Evolutionary conservation across 805 yeast species (phyloP).

Genomic region (Metschnikowia colocasiae): DNA sequence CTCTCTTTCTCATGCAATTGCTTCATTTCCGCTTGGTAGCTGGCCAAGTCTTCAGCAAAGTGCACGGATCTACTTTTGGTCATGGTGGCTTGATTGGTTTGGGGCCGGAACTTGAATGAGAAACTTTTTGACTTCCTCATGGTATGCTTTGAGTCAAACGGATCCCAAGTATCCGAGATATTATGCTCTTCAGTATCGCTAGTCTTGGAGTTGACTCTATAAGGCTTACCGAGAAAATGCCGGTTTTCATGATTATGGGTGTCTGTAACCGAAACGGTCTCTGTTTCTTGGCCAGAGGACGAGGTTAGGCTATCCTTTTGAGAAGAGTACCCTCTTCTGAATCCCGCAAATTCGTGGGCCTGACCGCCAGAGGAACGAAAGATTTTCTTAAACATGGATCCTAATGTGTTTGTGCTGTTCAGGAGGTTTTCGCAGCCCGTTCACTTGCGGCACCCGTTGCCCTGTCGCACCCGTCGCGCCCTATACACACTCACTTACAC

Average conservation of each 20-base stretch:
- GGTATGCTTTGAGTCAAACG: constrained; percentile 11
- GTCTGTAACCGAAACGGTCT: constrained; percentile 7
- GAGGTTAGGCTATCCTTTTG: background rate
- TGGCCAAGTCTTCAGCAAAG: constrained; percentile 15
- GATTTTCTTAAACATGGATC: constrained; percentile 14
- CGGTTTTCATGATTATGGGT: constrained; percentile 12
- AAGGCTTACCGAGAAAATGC: constrained; percentile 11
- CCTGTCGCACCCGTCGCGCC: constrained; percentile 1
- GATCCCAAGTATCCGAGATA: constrained; percentile 9
- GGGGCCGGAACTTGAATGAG: constrained; percentile 6
- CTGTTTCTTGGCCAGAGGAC: constrained; percentile 12
- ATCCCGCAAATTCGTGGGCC: background rate
- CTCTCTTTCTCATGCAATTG: background rate
- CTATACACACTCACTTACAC: background rate
- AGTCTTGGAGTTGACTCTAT: background rate
- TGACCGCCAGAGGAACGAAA: constrained; percentile 7
- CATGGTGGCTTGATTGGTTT: background rate
- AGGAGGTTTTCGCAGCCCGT: constrained; percentile 3
- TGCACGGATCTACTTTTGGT: constrained; percentile 19
- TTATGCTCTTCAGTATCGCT: background rate
- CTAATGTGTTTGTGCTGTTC: constrained; percentile 1
- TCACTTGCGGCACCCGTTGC: constrained; percentile 1
- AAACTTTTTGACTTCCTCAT: constrained; percentile 13
- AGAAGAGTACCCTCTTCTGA: background rate
- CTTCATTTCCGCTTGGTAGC: constrained; percentile 10